A percentile compares a stretch with the other conserved stretches of the same genome.
Conservation (phyloP, 345 rosid genomes). For the Cardamine occulta region DNA sequence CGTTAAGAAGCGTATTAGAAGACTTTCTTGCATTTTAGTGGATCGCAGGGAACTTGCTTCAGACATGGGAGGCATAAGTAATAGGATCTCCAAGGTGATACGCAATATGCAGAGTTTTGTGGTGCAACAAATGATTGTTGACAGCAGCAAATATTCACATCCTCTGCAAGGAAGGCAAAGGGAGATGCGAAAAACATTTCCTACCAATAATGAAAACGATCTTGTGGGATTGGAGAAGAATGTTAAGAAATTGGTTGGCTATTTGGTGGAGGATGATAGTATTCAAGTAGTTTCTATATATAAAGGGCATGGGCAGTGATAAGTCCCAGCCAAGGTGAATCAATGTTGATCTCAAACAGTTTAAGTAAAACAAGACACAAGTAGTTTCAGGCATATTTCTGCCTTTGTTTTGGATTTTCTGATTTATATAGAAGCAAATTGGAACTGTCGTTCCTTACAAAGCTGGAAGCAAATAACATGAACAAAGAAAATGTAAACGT, state of each 20-base stretch:
- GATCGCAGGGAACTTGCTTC: not conserved
- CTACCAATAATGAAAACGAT: conserved; percentile 29
- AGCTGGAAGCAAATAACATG: too few species aligned
- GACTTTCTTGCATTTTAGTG: not conserved
- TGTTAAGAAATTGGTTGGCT: conserved; percentile 17
- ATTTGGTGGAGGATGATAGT: conserved; percentile 12
- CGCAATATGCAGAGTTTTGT: conserved; percentile 43
- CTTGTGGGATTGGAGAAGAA: conserved; percentile 52
- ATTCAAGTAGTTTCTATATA: conserved; percentile 38
- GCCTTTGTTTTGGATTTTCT: too few species aligned
- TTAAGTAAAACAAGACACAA: too few species aligned
- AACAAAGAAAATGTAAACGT: too few species aligned
- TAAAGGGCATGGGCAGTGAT: conserved; percentile 63
- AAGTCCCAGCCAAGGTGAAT: too few species aligned
- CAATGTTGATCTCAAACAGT: too few species aligned
- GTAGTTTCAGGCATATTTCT: too few species aligned
- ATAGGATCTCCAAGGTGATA: conserved; percentile 39
- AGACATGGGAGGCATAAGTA: conserved; percentile 11
- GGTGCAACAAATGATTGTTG: not conserved
- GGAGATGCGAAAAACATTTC: conserved; percentile 30
- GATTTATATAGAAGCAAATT: too few species aligned
- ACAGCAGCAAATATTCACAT: not conserved
- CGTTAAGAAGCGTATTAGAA: not conserved
- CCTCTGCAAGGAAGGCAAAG: conserved; percentile 21
- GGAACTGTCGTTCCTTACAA: too few species aligned